Evolutionary conservation across 192 early-diverging fungal genomes (phyloP).

Genomic region (Rhizoclosmatium globosum): DNA sequence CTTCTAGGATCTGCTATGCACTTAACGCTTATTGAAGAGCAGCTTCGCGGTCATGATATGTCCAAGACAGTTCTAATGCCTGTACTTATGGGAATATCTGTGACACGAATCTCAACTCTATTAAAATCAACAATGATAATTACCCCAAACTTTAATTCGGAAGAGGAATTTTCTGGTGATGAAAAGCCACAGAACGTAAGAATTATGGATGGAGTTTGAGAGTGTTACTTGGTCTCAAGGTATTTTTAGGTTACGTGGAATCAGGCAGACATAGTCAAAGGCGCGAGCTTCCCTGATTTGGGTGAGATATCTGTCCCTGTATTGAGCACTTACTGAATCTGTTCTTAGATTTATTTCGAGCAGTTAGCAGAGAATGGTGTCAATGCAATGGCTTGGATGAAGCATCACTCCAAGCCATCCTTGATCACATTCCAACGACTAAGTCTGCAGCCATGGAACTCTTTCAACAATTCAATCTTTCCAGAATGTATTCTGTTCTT

Average conservation of each 20-base stretch:
- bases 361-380: background rate
- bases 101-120: background rate
- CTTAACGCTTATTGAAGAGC: slow-evolving; percentile 30
- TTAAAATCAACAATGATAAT: slow-evolving; percentile 12
- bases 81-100: slow-evolving; percentile 13
- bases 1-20: slow-evolving; percentile 28
- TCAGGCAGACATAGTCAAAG: background rate
- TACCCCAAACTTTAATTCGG: slow-evolving; percentile 4
- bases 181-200: slow-evolving; percentile 20
- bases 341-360: background rate
- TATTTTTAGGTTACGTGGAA: slow-evolving; percentile 1
- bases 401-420: background rate
- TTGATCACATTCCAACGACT: background rate
- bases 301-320: background rate
- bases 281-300: background rate
- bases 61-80: slow-evolving; percentile 21
- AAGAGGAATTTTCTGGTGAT: slow-evolving; percentile 1
- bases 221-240: background rate
- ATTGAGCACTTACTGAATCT: background rate
- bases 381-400: background rate
- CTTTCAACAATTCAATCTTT: background rate
- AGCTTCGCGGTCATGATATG: slow-evolving; percentile 25
- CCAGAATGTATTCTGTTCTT: background rate
- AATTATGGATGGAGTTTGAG: background rate
- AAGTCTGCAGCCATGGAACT: background rate